Evolutionary conservation across 306 rosid genomes (phyloP).

Genomic region (Aeschynomene evenia): DNA sequence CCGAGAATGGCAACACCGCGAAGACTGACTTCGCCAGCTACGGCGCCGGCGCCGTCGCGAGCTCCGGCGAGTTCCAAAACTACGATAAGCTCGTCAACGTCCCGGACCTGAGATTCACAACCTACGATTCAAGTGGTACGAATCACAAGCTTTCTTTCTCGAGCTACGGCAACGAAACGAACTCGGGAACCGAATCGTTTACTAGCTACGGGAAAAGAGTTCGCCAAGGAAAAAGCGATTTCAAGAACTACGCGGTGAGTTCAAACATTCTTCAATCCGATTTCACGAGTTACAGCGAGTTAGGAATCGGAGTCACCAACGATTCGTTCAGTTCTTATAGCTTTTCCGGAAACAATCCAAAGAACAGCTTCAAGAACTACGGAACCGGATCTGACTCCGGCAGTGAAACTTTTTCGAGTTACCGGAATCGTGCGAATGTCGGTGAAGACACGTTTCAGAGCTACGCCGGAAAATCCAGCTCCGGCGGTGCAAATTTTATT

Average conservation of each 20-base stretch:
- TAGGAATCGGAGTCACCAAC: constrained; percentile 45
- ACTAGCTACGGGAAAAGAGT: constrained; percentile 63
- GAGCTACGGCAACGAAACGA: constrained; percentile 70
- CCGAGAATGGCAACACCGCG: constrained; percentile 67
- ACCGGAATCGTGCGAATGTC: constrained; percentile 72
- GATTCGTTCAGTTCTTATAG: constrained; percentile 71
- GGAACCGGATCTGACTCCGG: constrained; percentile 52
- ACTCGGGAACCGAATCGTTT: constrained; percentile 68
- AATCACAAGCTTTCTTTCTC: constrained; percentile 64
- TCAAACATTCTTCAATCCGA: constrained; percentile 63
- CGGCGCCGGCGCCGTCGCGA: constrained; percentile 40
- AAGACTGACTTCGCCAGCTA: constrained; percentile 59
- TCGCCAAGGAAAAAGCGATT: constrained; percentile 52
- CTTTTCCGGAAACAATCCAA: constrained; percentile 67
- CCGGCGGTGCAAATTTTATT: constrained; percentile 54
- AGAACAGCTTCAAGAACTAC: constrained; percentile 53
- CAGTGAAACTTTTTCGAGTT: constrained; percentile 49
- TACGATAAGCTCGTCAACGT: constrained; percentile 72
- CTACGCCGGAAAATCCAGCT: constrained; percentile 55
- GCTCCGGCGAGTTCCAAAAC: constrained; percentile 58
- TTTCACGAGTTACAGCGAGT: constrained; percentile 66
- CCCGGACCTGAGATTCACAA: constrained; percentile 66
- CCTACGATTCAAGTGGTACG: constrained; percentile 60
- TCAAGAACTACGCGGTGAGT: constrained; percentile 54
- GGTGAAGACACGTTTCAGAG: constrained; percentile 65